Conservation (phyloP, 495 filamentous ascomycete species). For the Polyplosphaeria fusca region DNA sequence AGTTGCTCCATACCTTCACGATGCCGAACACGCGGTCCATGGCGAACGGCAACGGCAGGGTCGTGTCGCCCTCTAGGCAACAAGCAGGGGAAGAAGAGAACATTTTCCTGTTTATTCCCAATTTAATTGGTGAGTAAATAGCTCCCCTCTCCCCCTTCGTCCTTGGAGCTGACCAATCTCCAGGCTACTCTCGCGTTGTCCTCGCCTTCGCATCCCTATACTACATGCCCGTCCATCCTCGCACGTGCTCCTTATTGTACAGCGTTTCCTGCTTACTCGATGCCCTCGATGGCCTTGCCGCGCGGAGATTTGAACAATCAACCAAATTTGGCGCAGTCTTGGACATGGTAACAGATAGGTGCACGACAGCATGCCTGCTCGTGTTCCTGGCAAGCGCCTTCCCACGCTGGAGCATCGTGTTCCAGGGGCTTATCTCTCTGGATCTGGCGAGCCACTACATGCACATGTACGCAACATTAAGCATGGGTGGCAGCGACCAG, state of each 20-base stretch:
- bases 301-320: conserved; percentile 81
- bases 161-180: not conserved
- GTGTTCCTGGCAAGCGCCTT: conserved; percentile 91
- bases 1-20: no score
- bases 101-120: conserved; percentile 92
- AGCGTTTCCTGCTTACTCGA: conserved; percentile 90
- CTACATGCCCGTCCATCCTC: conserved; percentile 96
- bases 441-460: conserved; percentile 96
- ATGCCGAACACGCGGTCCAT: conserved; percentile 17
- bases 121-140: conserved; percentile 86
- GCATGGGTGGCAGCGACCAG: conserved; percentile 70
- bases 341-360: conserved; percentile 96
- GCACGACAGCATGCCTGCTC: conserved; percentile 89
- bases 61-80: conserved; percentile 1
- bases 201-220: conserved; percentile 90
- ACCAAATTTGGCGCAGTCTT: conserved; percentile 93
- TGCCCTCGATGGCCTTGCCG: conserved; percentile 87
- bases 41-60: conserved; percentile 33
- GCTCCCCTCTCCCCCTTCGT: conserved; percentile 9
- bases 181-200: conserved; percentile 85
- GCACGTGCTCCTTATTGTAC: conserved; percentile 90
- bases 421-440: conserved; percentile 86
- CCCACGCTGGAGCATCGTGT: conserved; percentile 85
- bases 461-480: conserved; percentile 92
- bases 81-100: conserved; percentile 60